Evolutionary conservation across 2,329 filamentous ascomycete species (phyloP), one percentile per base, ranked within the genome.

Genomic region (Clonostachys sp.): DNA sequence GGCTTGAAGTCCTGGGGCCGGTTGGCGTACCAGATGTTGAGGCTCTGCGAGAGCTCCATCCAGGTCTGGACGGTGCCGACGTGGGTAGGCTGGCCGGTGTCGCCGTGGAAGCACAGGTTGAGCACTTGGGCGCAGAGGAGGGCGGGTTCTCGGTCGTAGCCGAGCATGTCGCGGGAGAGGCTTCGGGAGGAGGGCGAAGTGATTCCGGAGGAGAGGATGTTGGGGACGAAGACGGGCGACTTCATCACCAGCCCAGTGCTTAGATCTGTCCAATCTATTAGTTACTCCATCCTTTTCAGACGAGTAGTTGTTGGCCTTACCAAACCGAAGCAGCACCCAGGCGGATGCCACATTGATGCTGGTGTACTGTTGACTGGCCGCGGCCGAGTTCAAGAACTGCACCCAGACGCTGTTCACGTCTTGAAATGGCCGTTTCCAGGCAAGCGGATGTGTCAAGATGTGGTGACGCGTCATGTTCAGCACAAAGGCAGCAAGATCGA

Each of bases 81-180:
- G 9, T 30, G 24, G 8, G 24, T 30, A 3, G 24, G 24, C 4
- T 16, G 7, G 12, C 24, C 7, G 24, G 14, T 14, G 10, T 48
- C 47, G 30, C 53, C 48, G 12, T 49, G 50, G 33, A 56, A 58
- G 44, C 64, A 60, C 36, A 63, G 57, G 17, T 63, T 63, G 33
- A 70, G 52, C 30, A 67, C 67, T 34, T 63, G 55, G 18, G 61
- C 59, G 47, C 62, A 66, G 9, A 67, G 51, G 16, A 64, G 50
- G 5, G 67, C 48, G 1, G 64, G 57, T n/a, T 61, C 57, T 41
- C 52, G 52, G 17, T 56, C 53, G 42, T 50, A 56, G 24, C 50
- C 52, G n/a, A 56, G 51, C 10, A 50, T 45, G 12, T 57, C 55
- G 38, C 49, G 53, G 35, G 46, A 50, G n/a, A 53, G 42, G 17